These are phyloP conservation scores for Colletotrichum sp. DNA, from an alignment of 2,329 filamentous ascomycete genomes.

Conservation along the genomic window DNA sequence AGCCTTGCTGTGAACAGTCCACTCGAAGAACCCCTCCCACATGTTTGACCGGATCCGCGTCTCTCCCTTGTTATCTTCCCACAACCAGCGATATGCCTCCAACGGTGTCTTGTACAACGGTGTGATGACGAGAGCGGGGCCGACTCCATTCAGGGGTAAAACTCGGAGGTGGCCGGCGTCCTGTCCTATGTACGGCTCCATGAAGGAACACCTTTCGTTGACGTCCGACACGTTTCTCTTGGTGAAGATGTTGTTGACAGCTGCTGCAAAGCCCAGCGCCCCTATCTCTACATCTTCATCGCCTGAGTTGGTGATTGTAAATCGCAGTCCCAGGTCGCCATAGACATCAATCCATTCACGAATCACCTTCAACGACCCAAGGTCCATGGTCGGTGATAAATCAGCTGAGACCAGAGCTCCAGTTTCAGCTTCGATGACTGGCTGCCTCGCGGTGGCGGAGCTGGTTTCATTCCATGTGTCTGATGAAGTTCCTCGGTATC, in stretches of 20 bases:
- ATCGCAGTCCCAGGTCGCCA: slow-evolving; percentile 54
- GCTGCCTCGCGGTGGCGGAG: slow-evolving; percentile 44
- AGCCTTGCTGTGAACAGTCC: slow-evolving; percentile 58
- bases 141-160: slow-evolving; percentile 52
- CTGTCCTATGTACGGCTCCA: slow-evolving; percentile 64
- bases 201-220: slow-evolving; percentile 54
- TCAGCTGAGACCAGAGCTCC: slow-evolving; percentile 59
- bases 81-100: slow-evolving; percentile 60
- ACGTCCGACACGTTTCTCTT: slow-evolving; percentile 52
- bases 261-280: slow-evolving; percentile 60
- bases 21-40: slow-evolving; percentile 66
- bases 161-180: slow-evolving; percentile 62
- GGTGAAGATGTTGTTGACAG: slow-evolving; percentile 68
- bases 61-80: slow-evolving; percentile 44
- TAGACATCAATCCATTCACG: slow-evolving; percentile 55
- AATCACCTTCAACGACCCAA: slow-evolving; percentile 48
- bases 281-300: slow-evolving; percentile 53
- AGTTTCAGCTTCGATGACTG: slow-evolving; percentile 46
- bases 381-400: slow-evolving; percentile 44
- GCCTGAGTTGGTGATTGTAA: slow-evolving; percentile 53
- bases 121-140: slow-evolving; percentile 58
- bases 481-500: slow-evolving; percentile 48
- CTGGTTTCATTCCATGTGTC: slow-evolving; percentile 50
- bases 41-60: slow-evolving; percentile 56
- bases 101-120: slow-evolving; percentile 49